Evolutionary conservation across 805 yeast species (phyloP).

Genomic region (Yarrowia sp.): DNA sequence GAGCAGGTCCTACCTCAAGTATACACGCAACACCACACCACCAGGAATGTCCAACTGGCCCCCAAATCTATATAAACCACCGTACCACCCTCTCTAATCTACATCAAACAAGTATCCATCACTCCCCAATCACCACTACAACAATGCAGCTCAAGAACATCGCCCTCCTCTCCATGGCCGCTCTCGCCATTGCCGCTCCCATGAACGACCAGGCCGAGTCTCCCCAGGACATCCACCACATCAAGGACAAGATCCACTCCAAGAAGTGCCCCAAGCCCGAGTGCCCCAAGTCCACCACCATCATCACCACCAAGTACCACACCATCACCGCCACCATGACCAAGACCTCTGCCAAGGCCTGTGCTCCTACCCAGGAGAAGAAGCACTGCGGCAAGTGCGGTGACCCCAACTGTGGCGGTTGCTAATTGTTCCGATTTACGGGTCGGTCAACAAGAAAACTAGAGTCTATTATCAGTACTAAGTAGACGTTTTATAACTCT

Average conservation of each 20-base stretch:
- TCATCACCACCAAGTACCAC: background rate
- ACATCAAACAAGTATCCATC: background rate
- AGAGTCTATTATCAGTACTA: slow-evolving; percentile 7
- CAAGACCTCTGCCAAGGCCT: background rate
- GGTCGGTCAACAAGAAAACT: background rate
- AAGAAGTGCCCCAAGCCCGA: slow-evolving; percentile 21
- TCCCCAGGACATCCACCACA: slow-evolving; percentile 9
- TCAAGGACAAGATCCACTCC: slow-evolving; percentile 12
- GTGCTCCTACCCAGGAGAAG: slow-evolving; percentile 1
- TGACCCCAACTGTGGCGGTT: slow-evolving; percentile 3
- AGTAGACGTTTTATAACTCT: background rate
- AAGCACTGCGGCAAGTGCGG: slow-evolving; percentile 19
- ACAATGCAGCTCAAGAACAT: slow-evolving; percentile 24
- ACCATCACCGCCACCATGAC: background rate
- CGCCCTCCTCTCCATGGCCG: slow-evolving; percentile 20
- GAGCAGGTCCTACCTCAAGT: background rate
- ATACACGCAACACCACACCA: background rate
- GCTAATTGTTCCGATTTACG: background rate
- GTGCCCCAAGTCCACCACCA: slow-evolving; percentile 11
- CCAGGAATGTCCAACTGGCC: background rate
- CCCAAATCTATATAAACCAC: background rate
- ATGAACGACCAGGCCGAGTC: background rate
- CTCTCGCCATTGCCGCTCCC: slow-evolving; percentile 23
- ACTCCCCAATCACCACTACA: background rate
- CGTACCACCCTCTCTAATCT: background rate